These are phyloP conservation scores for Puccinia coronata DNA, from an alignment of 1,284 basidiomycete species.

Conservation along the genomic window DNA sequence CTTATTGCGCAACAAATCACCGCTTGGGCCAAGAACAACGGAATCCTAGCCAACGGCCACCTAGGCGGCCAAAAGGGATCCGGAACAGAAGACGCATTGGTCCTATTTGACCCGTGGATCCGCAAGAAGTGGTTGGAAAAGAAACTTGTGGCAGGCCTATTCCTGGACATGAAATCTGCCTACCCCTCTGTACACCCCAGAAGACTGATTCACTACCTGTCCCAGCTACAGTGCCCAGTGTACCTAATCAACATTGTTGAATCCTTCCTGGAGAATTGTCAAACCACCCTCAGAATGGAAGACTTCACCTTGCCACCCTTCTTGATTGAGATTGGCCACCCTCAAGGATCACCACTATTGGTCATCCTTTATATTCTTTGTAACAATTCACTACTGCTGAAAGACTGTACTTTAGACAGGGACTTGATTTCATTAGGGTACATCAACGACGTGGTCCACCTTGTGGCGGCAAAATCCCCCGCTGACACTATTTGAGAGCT, in stretches of 20 bases:
- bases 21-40: not conserved
- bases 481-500: not conserved
- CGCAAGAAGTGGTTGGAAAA: not conserved
- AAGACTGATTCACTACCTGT: not conserved
- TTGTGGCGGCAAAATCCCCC: not conserved
- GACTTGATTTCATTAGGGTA: conserved; percentile 5
- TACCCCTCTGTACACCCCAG: conserved; percentile 22
- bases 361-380: conserved; percentile 18
- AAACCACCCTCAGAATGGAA: not conserved
- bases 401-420: not conserved
- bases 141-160: not conserved
- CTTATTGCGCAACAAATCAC: not conserved
- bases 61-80: not conserved
- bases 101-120: not conserved
- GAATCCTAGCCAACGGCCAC: not conserved
- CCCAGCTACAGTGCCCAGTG: not conserved
- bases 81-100: conserved; percentile 3
- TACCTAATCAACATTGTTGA: not conserved
- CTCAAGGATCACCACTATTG: conserved; percentile 11
- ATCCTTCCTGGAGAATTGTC: not conserved
- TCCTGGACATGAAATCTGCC: conserved; percentile 21
- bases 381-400: not conserved
- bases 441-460: conserved; percentile 1
- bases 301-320: not conserved
- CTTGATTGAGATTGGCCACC: not conserved